Evolutionary conservation across 306 rosid genomes (phyloP).

Genomic region (Luffa acutangula): DNA sequence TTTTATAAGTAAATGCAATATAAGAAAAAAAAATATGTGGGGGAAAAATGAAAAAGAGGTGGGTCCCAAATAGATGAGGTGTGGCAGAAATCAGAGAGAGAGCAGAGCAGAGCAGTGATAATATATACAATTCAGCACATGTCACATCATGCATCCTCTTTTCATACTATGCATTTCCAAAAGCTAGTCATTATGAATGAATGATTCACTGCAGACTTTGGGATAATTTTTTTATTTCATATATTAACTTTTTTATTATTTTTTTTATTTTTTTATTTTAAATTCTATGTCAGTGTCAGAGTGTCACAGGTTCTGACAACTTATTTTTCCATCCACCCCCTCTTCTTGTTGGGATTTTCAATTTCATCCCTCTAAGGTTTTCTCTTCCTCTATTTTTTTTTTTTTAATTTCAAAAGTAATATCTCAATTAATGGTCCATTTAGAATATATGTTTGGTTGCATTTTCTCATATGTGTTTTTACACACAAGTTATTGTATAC

Average conservation of each 20-base stretch:
- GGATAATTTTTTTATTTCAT: background rate
- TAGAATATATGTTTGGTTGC: no score
- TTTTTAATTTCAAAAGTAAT: no score
- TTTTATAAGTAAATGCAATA: no score
- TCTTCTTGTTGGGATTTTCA: background rate
- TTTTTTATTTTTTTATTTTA: background rate
- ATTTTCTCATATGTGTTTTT: no score
- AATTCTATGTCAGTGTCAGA: constrained; percentile 3
- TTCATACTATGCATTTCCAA: constrained; percentile 4
- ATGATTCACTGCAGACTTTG: constrained; percentile 10
- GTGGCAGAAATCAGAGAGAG: background rate
- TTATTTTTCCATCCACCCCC: background rate
- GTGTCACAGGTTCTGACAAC: background rate
- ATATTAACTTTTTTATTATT: background rate
- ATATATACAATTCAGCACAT: constrained; percentile 6
- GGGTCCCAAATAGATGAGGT: background rate
- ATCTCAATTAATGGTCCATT: no score
- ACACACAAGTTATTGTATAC: no score
- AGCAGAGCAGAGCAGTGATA: background rate
- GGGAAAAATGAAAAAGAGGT: background rate
- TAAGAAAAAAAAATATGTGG: background rate
- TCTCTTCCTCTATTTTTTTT: no score
- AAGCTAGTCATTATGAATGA: constrained; percentile 12
- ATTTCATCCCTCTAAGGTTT: background rate
- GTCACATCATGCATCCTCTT: constrained; percentile 6